Evolutionary conservation across 73 alveolate genomes (phyloP), one percentile per base, ranked within the genome.

Genomic region (Paramecium biaurelia): DNA sequence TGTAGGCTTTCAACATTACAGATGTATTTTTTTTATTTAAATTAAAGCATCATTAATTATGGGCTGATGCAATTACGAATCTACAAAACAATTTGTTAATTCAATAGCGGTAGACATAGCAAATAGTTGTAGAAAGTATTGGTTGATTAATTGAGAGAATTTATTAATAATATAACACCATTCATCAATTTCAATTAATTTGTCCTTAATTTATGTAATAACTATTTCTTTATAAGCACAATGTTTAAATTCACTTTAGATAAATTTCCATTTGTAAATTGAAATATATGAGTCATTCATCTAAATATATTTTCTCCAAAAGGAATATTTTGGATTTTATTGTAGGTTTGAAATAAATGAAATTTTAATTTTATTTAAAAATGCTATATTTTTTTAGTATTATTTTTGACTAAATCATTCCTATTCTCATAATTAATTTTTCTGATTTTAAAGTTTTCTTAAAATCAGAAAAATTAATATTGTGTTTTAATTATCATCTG

Each of bases 61-160:
- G 90, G 90, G 90, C 90, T 3, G 90, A 79, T 79, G 90, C 74
- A 20, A 79, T 79, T 2, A 47, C 47, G 14, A 79, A 79, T 79
- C 72, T 79, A 45, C 12, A 79, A 23, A 79, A 35, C 7, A 72
- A 72, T 72, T 38, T 72, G 18, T 35, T 32, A 35, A 34, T 72
- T 35, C 18, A 72, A 72, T 72, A 72, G 21, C 23, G 45, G 21
- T 37, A 72, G 24, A 72, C 59, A 4, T 11, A 72, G 26, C 1
- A 34, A 72, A 15, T 72, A 32, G 58, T 72, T 72, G 86, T 72
- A 72, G 86, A 72, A 37, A 32, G 34, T 30, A 26, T 63, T 23
- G 84, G 28, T 26, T 63, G 84, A 63, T 63, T 4, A 53, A 53
- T 53, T 53, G 12, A 53, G 32, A 43, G 24, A 47, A 47, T 47